phyloP scores from a whole-genome alignment of 2,329 filamentous ascomycete species.

The Aspergillus proliferans region DNA sequence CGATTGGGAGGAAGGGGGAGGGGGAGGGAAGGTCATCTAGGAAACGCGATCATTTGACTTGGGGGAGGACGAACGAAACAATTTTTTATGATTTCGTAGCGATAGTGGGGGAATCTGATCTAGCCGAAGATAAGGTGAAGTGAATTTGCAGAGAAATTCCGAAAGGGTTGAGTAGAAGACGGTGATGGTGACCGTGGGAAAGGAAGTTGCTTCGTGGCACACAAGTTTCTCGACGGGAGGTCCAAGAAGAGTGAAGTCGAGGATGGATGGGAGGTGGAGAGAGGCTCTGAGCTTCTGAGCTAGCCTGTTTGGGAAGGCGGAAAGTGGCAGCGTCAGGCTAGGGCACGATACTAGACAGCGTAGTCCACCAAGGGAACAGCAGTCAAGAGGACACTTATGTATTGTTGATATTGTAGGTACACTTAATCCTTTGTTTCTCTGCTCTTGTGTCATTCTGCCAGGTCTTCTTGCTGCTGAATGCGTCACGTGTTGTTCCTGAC shows the following conservation, averaged over 20 bases:
- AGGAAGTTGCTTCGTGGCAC: slow-evolving; percentile 22
- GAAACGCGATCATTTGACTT: slow-evolving; percentile 48
- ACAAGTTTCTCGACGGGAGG: slow-evolving; percentile 4
- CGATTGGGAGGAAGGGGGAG: slow-evolving; percentile 46
- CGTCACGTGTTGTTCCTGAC: too few species aligned
- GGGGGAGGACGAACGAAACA: slow-evolving; percentile 26
- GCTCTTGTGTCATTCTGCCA: too few species aligned
- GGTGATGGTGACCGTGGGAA: slow-evolving; percentile 12
- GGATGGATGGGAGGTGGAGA: slow-evolving; percentile 18
- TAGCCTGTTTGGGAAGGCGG: not conserved
- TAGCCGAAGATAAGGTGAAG: not conserved
- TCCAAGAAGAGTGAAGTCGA: slow-evolving; percentile 20
- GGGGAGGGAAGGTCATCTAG: slow-evolving; percentile 53
- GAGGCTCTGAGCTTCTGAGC: not conserved
- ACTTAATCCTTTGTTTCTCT: too few species aligned
- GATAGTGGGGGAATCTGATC: not conserved
- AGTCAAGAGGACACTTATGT: too few species aligned
- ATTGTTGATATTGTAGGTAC: too few species aligned
- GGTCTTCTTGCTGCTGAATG: too few species aligned
- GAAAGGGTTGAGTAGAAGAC: slow-evolving; percentile 9
- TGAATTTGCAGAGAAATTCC: slow-evolving; percentile 8
- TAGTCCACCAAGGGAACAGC: too few species aligned
- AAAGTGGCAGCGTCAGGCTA: not conserved
- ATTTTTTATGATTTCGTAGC: slow-evolving; percentile 24
- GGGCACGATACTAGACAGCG: not conserved